Evolutionary conservation across 805 yeast species (phyloP), one percentile per base, ranked within the genome.

Genomic region (Starmerella etchellsii): DNA sequence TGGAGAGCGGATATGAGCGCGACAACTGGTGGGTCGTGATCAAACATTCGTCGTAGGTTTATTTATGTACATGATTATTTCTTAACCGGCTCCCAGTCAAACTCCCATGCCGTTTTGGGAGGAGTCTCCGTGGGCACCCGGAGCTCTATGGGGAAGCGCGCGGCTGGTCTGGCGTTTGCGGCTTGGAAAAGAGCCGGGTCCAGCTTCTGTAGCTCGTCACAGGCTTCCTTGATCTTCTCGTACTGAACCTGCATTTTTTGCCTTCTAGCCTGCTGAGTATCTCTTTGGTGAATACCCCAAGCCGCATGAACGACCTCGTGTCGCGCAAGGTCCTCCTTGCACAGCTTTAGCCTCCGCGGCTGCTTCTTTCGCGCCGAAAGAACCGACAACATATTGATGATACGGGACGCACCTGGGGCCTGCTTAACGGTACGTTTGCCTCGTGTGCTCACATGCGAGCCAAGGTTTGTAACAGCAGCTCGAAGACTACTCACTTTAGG

Each of bases 61-160:
- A n/a, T 6, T 10, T 15, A 16, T 16, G 31, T 16, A 29, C 31
- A 29, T n/a, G 13, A 16, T 15, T 24, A 34, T 13, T 34, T 34
- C 32, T 39, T 13, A 23, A 34, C 28, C 13, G 49, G 49, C 19
- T 33, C 35, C 49, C 49, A 45, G 25, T 45, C 46, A 53, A 72
- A 71, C 42, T 76, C 74, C 96, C 96, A 87, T 16, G 81, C 67
- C 45, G 71, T 69, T 54, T 73, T 74, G 16, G 96, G 81, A 13
- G 98, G 98, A 46, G 67, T 82, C 41, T 85, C 88, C 1, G 94
- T 80, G 18, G 98, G 98, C 9, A 82, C 75, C 55, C 91, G 74
- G 59, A 83, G 58, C 55, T 88, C 95, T 52, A 81, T 63, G 4
- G 94, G 88, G 59, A 82, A 85, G 53, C 84, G 66, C 50, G 72